These are phyloP conservation scores for Immersiporthe knoxdaviesiana DNA, from an alignment of 2,329 filamentous ascomycete species.

Conservation along the genomic window DNA sequence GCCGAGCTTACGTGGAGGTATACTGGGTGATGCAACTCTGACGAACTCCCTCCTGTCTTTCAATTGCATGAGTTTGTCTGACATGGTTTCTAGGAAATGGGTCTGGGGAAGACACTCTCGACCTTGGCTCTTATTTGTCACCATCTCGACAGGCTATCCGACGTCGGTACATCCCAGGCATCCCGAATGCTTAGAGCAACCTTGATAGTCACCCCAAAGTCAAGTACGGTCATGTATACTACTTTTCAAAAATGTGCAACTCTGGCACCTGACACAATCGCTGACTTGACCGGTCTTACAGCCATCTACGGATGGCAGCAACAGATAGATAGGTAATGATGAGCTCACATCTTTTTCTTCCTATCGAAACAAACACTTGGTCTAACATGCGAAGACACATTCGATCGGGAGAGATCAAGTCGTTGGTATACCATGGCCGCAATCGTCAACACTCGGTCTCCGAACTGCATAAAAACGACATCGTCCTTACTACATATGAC, in stretches of 20 bases:
- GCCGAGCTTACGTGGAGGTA: constrained; percentile 34
- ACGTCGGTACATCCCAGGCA: constrained; percentile 13
- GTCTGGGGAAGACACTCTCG: constrained; percentile 40
- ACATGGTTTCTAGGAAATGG: constrained; percentile 39
- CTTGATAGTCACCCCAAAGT: constrained; percentile 34
- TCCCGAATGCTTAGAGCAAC: constrained; percentile 29
- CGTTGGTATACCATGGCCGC: constrained; percentile 33
- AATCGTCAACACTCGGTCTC: constrained; percentile 24
- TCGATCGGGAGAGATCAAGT: constrained; percentile 27
- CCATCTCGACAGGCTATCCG: constrained; percentile 31
- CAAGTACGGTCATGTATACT: constrained; percentile 19
- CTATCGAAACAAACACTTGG: too few relatives aligned
- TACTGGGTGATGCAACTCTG: constrained; percentile 39
- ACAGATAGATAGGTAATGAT: constrained; percentile 34
- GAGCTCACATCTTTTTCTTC: neutral
- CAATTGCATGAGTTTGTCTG: constrained; percentile 12
- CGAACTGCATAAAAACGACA: constrained; percentile 34
- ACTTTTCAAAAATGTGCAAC: neutral
- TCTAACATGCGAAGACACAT: constrained; percentile 31
- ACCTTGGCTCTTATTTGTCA: constrained; percentile 37
- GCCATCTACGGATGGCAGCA: constrained; percentile 36
- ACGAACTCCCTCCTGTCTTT: neutral
- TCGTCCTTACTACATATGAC: constrained; percentile 39
- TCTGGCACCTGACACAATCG: neutral
- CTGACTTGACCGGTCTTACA: constrained; percentile 25